Conservation (phyloP, 2,329 filamentous ascomycete species). For the Stenocarpella maydis region DNA sequence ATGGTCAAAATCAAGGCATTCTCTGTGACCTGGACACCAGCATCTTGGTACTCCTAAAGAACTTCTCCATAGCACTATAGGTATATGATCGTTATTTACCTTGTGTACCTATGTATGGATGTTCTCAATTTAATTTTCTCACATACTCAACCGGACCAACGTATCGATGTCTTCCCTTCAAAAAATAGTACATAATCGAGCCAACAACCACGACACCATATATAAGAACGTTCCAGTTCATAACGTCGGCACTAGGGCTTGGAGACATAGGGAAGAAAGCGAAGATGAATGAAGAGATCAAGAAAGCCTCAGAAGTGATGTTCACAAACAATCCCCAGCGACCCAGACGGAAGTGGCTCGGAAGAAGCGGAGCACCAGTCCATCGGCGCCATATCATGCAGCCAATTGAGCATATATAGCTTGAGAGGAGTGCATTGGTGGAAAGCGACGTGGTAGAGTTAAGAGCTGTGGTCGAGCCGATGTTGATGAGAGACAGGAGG, state of each 20-base stretch:
- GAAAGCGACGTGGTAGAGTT: slow-evolving; percentile 35
- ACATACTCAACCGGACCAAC: slow-evolving; percentile 14
- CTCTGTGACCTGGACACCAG: slow-evolving; percentile 39
- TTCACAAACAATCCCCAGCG: slow-evolving; percentile 30
- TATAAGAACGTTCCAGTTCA: slow-evolving; percentile 36
- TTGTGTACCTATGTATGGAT: neutral
- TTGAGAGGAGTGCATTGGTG: slow-evolving; percentile 32
- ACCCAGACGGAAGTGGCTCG: slow-evolving; percentile 30
- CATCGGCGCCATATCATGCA: slow-evolving; percentile 46
- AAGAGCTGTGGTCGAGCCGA: slow-evolving; percentile 29
- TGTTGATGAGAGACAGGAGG: slow-evolving; percentile 28
- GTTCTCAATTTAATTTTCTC: neutral
- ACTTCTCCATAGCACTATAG: neutral
- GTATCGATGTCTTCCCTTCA: slow-evolving; percentile 4
- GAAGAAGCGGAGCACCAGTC: slow-evolving; percentile 38
- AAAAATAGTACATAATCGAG: slow-evolving; percentile 26
- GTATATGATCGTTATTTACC: neutral
- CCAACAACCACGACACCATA: slow-evolving; percentile 29
- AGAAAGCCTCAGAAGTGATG: slow-evolving; percentile 29
- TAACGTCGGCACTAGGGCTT: slow-evolving; percentile 3
- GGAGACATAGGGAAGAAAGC: slow-evolving; percentile 32
- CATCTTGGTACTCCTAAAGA: slow-evolving; percentile 38
- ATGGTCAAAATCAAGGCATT: slow-evolving; percentile 57
- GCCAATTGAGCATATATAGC: slow-evolving; percentile 34
- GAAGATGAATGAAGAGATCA: slow-evolving; percentile 31